Evolutionary conservation across 192 early-diverging fungal species (phyloP), one percentile per base, ranked within the genome.

Genomic region (Podila epigama): DNA sequence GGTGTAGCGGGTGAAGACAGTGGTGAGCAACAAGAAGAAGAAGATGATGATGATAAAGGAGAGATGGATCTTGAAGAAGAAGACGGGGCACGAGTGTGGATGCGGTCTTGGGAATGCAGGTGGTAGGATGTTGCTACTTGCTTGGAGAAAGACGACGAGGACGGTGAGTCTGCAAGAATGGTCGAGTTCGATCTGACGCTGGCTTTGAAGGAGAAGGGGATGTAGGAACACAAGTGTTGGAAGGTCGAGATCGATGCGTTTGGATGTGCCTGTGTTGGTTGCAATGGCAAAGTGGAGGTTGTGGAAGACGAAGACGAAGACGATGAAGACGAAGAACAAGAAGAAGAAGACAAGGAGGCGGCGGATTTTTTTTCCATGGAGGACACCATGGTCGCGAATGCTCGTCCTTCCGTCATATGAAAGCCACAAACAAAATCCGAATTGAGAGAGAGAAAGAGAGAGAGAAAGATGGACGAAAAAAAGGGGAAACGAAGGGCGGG

Each of bases 331-430:
- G 57, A 20, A 27, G 63, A 59, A 18, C 41, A 22, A 28, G 27
- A 22, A 37, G 52, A 42, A 29, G 36, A 41, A 59, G 34, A n/a
- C 31, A 28, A 59, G 10, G 58, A 41, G 34, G 34, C 22, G 22
- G 52, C 18, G 41, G 39, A 11, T 20, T 51, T 64, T 33, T 18
- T 34, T 20, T 39, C 34, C 42, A 32, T 5, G 41, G 12, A 29
- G 33, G 35, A 39, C 18, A 77, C 63, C 66, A 77, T 77, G 60
- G 60, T 39, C 57, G 73, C 73, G 48, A 77, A 77, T 41, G 66
- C 66, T 60, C 66, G 61, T 64, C 60, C 54, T 77, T 77, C 73
- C 20, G 58, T 63, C 73, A 77, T 77, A 77, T 77, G 73, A 77
- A 58, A 66, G 57, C 60, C 11, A 28, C 20, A 50, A 32, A 53